A percentile compares a stretch with the other conserved stretches of the same genome.
Evolutionary conservation across 1,284 basidiomycete genomes (phyloP).

Genomic region (Cryptococcus deneoformans): DNA sequence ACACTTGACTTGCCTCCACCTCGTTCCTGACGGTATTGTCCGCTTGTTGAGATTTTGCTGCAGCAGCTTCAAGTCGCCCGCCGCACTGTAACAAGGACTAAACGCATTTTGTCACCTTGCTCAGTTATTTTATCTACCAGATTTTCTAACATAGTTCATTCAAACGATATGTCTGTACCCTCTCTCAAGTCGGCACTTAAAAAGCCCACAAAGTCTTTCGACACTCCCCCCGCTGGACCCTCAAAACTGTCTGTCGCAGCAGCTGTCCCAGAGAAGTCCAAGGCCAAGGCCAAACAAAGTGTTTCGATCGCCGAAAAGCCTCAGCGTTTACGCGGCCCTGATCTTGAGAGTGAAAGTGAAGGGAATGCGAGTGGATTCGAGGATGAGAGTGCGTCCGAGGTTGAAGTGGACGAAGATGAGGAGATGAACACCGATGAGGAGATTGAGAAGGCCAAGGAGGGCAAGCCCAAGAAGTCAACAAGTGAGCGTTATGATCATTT

Average conservation of each 20-base stretch:
- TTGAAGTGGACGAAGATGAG: constrained; percentile 14
- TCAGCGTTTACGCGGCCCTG: constrained; percentile 2
- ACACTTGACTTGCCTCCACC: not conserved
- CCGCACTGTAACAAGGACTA: not conserved
- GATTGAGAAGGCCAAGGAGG: constrained; percentile 22
- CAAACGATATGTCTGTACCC: not conserved
- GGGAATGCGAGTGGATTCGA: constrained; percentile 16
- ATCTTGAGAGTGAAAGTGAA: constrained; percentile 10
- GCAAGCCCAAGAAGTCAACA: constrained; percentile 6
- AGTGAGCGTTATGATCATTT: constrained; percentile 3
- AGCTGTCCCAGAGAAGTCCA: not conserved
- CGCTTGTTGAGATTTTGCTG: not conserved
- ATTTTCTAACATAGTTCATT: not conserved
- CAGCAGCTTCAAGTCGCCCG: not conserved
- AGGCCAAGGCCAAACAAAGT: constrained; percentile 10
- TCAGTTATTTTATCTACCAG: not conserved
- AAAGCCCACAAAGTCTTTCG: not conserved
- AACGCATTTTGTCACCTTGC: not conserved
- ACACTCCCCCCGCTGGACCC: not conserved
- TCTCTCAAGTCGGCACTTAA: constrained; percentile 2
- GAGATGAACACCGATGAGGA: constrained; percentile 29
- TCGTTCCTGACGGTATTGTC: not conserved
- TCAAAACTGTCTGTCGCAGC: not conserved
- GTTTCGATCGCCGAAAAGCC: constrained; percentile 12
- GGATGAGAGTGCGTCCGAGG: constrained; percentile 17